Conservation (phyloP, 257 asterid genomes). For the Solanum piurae region DNA sequence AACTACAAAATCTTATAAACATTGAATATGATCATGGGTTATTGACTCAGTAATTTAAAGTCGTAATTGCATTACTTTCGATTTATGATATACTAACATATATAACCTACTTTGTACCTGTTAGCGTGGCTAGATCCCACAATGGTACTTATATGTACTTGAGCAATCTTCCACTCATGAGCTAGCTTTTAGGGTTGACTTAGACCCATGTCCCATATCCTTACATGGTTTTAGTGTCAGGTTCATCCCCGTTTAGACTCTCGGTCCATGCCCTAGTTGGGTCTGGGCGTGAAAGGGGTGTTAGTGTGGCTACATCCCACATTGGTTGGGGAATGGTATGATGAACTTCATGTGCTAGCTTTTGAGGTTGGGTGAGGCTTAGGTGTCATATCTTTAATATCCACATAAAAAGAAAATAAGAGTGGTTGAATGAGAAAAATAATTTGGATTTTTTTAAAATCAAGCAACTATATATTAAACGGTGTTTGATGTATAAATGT, state of each 20-base stretch:
- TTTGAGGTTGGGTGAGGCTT: neutral
- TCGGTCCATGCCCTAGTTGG: neutral
- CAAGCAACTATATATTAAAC: neutral
- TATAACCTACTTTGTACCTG: neutral
- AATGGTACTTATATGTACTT: neutral
- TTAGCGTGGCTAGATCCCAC: neutral
- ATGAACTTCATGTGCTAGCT: neutral
- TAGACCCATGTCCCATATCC: neutral
- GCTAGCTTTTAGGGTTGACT: neutral
- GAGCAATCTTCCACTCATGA: neutral
- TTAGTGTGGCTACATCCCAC: neutral
- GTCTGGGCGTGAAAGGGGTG: neutral
- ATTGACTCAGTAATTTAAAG: neutral
- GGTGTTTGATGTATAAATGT: neutral
- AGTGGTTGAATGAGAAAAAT: neutral
- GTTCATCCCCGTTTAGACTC: neutral
- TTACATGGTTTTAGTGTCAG: neutral
- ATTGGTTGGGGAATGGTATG: neutral
- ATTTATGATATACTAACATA: neutral
- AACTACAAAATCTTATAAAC: neutral
- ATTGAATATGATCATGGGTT: neutral
- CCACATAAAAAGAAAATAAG: neutral
- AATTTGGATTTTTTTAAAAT: neutral
- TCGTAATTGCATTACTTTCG: neutral
- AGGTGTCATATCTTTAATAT: neutral